Conservation (phyloP, 2,329 filamentous ascomycete genomes). For the Cadophora gregata region DNA sequence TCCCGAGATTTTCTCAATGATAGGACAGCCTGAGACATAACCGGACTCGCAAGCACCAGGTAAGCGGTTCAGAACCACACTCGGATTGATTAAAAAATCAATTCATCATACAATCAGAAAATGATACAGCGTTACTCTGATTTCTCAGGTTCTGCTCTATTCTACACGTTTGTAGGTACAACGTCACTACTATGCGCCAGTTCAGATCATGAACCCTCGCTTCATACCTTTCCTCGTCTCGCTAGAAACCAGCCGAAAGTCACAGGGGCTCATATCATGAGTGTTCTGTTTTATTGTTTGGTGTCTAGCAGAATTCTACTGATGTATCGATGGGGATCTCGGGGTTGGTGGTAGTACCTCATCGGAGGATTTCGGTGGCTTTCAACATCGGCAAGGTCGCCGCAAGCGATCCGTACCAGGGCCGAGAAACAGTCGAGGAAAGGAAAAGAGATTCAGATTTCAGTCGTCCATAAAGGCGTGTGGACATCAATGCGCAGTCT, state of each 20-base stretch:
- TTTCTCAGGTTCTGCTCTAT: no score
- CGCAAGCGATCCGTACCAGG: not conserved
- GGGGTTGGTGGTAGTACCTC: not conserved
- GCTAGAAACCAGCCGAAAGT: not conserved
- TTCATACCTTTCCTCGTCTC: not conserved
- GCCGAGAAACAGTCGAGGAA: not conserved
- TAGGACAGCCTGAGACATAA: no score
- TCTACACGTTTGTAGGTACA: no score
- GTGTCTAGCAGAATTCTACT: not conserved
- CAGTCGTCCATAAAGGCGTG: not conserved
- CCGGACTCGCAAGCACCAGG: no score
- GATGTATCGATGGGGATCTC: not conserved
- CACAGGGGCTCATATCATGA: not conserved
- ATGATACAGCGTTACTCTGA: no score
- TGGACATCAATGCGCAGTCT: not conserved
- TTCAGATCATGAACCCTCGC: no score
- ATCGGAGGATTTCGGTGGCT: constrained; percentile 13
- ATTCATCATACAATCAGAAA: no score
- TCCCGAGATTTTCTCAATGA: not conserved
- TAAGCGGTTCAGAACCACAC: no score
- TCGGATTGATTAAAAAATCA: no score
- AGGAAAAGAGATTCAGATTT: not conserved
- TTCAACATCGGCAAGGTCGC: not conserved
- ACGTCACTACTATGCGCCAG: no score
- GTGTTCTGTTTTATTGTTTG: not conserved